Evolutionary conservation across 768 basidiomycete species (phyloP).

Genomic region (Baorangia bicolor): DNA sequence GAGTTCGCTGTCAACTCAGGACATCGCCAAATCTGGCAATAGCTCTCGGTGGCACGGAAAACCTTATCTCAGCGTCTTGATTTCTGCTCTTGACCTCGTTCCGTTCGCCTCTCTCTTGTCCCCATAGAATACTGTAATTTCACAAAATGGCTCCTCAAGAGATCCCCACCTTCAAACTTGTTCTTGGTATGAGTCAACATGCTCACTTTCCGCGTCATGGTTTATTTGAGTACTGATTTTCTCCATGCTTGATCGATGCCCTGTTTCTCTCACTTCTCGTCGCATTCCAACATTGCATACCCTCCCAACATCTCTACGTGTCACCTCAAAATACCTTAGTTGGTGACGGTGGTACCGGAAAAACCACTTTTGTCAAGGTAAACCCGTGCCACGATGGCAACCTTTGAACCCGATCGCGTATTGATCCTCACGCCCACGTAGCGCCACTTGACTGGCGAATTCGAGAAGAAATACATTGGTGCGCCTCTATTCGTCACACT

Average conservation of each 20-base stretch:
- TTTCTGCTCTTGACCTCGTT: conserved; percentile 34
- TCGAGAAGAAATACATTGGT: conserved; percentile 99
- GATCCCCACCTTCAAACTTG: conserved; percentile 96
- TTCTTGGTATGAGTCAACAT: conserved; percentile 70
- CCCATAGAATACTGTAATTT: conserved; percentile 24
- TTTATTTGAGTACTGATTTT: conserved; percentile 22
- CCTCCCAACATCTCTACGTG: background rate
- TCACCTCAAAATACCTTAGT: conserved; percentile 46
- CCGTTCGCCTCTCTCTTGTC: conserved; percentile 17
- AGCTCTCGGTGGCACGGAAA: conserved; percentile 31
- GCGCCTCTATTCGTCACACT: conserved; percentile 29
- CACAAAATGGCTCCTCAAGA: conserved; percentile 42
- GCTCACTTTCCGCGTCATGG: background rate
- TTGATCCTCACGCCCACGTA: conserved; percentile 52
- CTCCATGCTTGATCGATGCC: conserved; percentile 54
- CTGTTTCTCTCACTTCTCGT: conserved; percentile 9
- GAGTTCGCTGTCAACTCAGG: conserved; percentile 6
- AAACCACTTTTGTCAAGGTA: conserved; percentile 99
- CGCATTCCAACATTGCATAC: conserved; percentile 9
- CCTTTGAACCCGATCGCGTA: conserved; percentile 44
- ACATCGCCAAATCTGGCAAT: conserved; percentile 24
- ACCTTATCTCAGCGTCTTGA: conserved; percentile 38
- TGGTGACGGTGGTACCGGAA: conserved; percentile 96
- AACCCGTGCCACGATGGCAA: conserved; percentile 25
- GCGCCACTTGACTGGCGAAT: conserved; percentile 99